Evolutionary conservation across 2,329 filamentous ascomycete species (phyloP), one percentile per base, ranked within the genome.

Genomic region (Sclerotinia spermophila): DNA sequence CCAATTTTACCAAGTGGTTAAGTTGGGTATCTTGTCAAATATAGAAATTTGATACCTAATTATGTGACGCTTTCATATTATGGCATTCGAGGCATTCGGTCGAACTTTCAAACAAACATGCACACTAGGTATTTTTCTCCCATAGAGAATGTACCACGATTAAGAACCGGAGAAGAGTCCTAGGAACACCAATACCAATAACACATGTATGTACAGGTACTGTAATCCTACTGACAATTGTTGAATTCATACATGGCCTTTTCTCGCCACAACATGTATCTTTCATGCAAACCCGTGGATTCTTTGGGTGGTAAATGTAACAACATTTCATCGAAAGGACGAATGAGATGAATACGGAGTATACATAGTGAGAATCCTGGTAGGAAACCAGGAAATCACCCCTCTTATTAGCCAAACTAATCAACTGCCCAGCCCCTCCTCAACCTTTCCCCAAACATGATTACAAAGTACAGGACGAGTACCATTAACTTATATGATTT

Each of bases 221-320:
- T 44, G 38, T 27, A 27, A n/a, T n/a, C n/a, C n/a, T n/a, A n/a
- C n/a, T n/a, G n/a, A n/a, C n/a, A n/a, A 51, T 11, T 38, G 61
- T 64, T 64, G 61, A 51, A 38, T 51, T 51, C 33, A 56, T 33
- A 27, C 61, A 51, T 13, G 61, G 27, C n/a, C 15, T 53, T n/a
- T 64, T 64, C 61, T 51, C 38, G 61, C 61, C 61, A 64, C 61
- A 64, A 64, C 61, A 64, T 64, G 61, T 51, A n/a, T 48, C 48
- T 53, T 48, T 21, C 44, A 65, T 65, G 61, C 61, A 65, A 65
- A 27, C 38, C 30, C 61, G 42, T 62, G 60, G 42, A 62, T 62
- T 62, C 61, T 64, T 48, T 64, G 61, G 45, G 33, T 65, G 44
- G 45, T 17, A 64, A 44, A 64, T 51, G 61, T 38, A 51, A 64